Evolutionary conservation across 306 rosid genomes (phyloP), one percentile per base, ranked within the genome.

Genomic region (Fragaria nilgerrensis): DNA sequence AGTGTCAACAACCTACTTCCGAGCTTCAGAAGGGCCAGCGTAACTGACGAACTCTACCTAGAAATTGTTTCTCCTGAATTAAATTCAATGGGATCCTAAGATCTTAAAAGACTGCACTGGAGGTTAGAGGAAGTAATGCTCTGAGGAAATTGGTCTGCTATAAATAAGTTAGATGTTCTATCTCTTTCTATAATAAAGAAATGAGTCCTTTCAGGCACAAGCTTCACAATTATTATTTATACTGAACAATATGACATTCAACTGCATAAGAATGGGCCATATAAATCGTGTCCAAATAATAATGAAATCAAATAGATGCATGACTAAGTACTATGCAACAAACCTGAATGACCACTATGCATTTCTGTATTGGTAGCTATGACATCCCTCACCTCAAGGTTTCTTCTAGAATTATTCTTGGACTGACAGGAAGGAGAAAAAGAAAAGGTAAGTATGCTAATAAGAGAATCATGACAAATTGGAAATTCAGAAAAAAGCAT

Each of bases 321-420:
- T 12, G 27, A 43, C 17, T 14, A 17, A 11, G 43, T 50, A 50
- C 10, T 15, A 19, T 25, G 71, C 44, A 19, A 11, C 66, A 19
- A 44, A 82, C 86, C 82, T 82, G 86, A 49, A 39, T 14, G 68
- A 34, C 41, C 20, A 70, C 4, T 39, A n/a, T 56, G 72, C 22
- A 64, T 63, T 62, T 75, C 86, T 29, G 70, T 17, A 61, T 25
- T 75, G 3, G 68, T 50, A 29, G 68, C 9, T 9, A 55, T 12
- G 20, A 34, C 69, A 0, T 66, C 80, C 72, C 73, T n/a, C 76
- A 78, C 82, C 77, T 68, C 82, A 53, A 61, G 70, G 52, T 39
- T 78, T 70, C 86, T 55, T 59, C 73, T 75, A 25, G 86, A 78
- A 65, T 62, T 78, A 78, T 70, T 82, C 79, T 74, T 78, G 22